Percentiles rank a stretch among this genome's conserved stretches.
These are phyloP conservation scores for Hypocreales sp. DNA, from an alignment of 2,329 filamentous ascomycete genomes.

Conservation along the genomic window DNA sequence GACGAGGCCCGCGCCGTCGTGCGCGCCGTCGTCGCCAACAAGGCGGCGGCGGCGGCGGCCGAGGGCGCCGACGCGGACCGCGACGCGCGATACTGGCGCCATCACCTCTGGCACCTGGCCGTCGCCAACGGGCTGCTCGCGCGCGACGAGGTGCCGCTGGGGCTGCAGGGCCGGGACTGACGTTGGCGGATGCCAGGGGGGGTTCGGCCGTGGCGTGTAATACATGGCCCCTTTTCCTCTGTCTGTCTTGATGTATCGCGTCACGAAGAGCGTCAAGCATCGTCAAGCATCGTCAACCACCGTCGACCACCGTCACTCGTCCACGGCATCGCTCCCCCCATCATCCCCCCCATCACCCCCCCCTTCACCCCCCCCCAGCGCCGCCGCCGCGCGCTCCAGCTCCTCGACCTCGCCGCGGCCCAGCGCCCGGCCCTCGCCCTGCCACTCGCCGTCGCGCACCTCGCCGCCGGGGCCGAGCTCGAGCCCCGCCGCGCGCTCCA, in stretches of 20 bases:
- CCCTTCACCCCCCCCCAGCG: constrained; percentile 19
- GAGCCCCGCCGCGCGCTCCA: constrained; percentile 55
- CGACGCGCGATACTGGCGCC: constrained; percentile 24
- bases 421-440: constrained; percentile 34
- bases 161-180: constrained; percentile 6
- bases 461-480: constrained; percentile 47
- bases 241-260: too few relatives aligned
- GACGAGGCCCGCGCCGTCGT: constrained; percentile 18
- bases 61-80: constrained; percentile 3
- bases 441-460: constrained; percentile 50
- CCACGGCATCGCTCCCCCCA: too few relatives aligned
- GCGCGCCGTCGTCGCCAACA: constrained; percentile 11
- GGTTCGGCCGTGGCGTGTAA: too few relatives aligned
- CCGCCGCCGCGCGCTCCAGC: constrained; percentile 32
- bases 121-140: constrained; percentile 22
- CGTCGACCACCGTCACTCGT: too few relatives aligned
- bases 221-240: too few relatives aligned
- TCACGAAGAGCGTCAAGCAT: too few relatives aligned
- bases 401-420: constrained; percentile 39
- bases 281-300: too few relatives aligned
- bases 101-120: constrained; percentile 34
- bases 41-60: constrained; percentile 9
- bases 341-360: too few relatives aligned
- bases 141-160: constrained; percentile 7
- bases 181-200: too few relatives aligned